phyloP scores from a whole-genome alignment of 805 yeast genomes.

The Clavispora vitiphila region DNA sequence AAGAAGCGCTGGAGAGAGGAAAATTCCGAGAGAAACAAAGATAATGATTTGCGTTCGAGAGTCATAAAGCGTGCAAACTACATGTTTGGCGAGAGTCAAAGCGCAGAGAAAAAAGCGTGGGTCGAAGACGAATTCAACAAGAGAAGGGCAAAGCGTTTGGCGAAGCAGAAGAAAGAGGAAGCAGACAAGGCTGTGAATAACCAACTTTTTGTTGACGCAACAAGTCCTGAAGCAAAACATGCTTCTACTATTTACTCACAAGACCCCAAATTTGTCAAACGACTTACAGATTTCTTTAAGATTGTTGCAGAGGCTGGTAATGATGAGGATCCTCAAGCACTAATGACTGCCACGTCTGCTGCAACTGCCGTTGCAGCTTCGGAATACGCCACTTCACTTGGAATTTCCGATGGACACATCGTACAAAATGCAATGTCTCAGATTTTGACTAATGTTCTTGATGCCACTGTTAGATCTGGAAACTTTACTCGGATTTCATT shows the following conservation, averaged over 20 bases:
- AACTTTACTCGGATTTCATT: slow-evolving; percentile 8
- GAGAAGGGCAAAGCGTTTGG: slow-evolving; percentile 56
- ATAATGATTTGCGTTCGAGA: slow-evolving; percentile 78
- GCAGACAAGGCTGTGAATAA: slow-evolving; percentile 1
- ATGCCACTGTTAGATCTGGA: slow-evolving; percentile 9
- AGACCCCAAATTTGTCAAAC: slow-evolving; percentile 22
- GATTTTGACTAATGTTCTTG: slow-evolving; percentile 8
- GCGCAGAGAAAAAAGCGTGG: slow-evolving; percentile 60
- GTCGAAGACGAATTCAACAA: slow-evolving; percentile 64
- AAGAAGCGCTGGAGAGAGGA: slow-evolving; percentile 82
- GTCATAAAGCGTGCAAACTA: slow-evolving; percentile 66
- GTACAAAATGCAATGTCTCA: slow-evolving; percentile 6
- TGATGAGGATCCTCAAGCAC: slow-evolving; percentile 30
- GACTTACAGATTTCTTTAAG: slow-evolving; percentile 32
- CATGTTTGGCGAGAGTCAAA: slow-evolving; percentile 58
- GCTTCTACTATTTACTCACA: slow-evolving; percentile 13
- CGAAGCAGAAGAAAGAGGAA: slow-evolving; percentile 36
- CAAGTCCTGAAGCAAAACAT: slow-evolving; percentile 1
- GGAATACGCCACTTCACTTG: slow-evolving; percentile 3
- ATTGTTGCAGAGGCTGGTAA: slow-evolving; percentile 29
- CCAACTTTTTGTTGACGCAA: neutral
- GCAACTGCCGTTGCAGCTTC: slow-evolving; percentile 15
- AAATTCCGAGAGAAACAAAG: slow-evolving; percentile 76
- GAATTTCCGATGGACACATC: slow-evolving; percentile 4
- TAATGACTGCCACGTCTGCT: slow-evolving; percentile 20